phyloP scores from a whole-genome alignment of 2,329 filamentous ascomycete genomes.

The Calonectria pauciramosa region DNA sequence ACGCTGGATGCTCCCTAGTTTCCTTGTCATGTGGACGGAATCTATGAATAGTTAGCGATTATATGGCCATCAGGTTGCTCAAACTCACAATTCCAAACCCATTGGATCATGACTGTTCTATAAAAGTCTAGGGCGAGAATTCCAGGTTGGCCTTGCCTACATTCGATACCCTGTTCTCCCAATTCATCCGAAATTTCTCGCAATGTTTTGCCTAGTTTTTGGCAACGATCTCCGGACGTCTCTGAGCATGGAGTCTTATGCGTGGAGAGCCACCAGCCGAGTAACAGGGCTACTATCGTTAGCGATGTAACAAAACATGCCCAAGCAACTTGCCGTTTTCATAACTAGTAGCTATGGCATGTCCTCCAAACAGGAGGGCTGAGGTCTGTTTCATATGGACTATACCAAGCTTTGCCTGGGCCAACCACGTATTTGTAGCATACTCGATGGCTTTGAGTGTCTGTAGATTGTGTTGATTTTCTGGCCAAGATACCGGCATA shows the following conservation, averaged over 20 bases:
- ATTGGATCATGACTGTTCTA: background rate
- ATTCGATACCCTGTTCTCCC: background rate
- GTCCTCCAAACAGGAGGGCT: background rate
- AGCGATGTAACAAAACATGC: background rate
- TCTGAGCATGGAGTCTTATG: background rate
- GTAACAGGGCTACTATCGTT: background rate
- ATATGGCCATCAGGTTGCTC: rapidly evolving
- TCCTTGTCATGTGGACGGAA: background rate
- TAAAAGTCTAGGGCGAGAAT: background rate
- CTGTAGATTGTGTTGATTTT: background rate
- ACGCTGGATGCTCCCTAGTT: background rate
- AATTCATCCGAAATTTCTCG: background rate
- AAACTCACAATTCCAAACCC: background rate
- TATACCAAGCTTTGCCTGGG: background rate
- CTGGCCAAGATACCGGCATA: background rate
- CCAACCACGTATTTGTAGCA: background rate
- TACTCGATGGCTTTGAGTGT: background rate
- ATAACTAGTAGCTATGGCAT: background rate
- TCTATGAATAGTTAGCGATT: background rate
- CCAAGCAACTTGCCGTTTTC: background rate
- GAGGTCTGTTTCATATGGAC: background rate
- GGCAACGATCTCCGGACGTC: background rate
- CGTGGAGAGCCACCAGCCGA: background rate
- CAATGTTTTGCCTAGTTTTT: background rate
- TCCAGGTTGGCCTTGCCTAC: background rate